Conservation (phyloP, 805 yeast genomes). For the Candida incommunis region DNA sequence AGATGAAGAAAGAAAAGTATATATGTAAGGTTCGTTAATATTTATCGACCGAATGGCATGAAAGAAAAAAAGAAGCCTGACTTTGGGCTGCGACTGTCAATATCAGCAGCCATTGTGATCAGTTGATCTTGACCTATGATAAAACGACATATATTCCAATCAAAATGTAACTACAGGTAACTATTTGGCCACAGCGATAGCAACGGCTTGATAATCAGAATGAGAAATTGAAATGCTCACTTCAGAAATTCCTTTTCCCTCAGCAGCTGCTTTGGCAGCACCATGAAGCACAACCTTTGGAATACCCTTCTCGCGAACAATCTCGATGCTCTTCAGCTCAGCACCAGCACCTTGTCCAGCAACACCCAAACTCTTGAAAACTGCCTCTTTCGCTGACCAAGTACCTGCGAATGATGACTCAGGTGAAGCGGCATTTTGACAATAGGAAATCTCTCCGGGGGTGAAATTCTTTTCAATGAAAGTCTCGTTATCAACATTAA, state of each 20-base stretch:
- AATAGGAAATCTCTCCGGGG: conserved; percentile 61
- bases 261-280: conserved; percentile 61
- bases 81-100: too few relatives aligned
- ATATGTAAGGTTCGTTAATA: too few relatives aligned
- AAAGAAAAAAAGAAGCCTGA: too few relatives aligned
- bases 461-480: conserved; percentile 91
- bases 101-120: too few relatives aligned
- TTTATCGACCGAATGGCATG: too few relatives aligned
- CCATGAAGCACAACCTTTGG: conserved; percentile 74
- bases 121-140: too few relatives aligned
- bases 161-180: too few relatives aligned
- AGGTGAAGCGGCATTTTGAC: conserved; percentile 57
- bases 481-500: conserved; percentile 80
- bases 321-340: conserved; percentile 80
- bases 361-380: conserved; percentile 87
- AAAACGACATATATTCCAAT: too few relatives aligned
- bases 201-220: conserved; percentile 94
- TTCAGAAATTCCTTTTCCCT: conserved; percentile 46
- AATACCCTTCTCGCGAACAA: conserved; percentile 58
- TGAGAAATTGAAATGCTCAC: conserved; percentile 89
- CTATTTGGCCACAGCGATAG: conserved; percentile 59
- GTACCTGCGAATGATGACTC: conserved; percentile 92
- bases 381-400: conserved; percentile 99
- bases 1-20: too few relatives aligned
- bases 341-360: conserved; percentile 93